Base-by-base conservation (phyloP, 2,329 filamentous ascomycete species). In the Nannizzia gypsea region DNA sequence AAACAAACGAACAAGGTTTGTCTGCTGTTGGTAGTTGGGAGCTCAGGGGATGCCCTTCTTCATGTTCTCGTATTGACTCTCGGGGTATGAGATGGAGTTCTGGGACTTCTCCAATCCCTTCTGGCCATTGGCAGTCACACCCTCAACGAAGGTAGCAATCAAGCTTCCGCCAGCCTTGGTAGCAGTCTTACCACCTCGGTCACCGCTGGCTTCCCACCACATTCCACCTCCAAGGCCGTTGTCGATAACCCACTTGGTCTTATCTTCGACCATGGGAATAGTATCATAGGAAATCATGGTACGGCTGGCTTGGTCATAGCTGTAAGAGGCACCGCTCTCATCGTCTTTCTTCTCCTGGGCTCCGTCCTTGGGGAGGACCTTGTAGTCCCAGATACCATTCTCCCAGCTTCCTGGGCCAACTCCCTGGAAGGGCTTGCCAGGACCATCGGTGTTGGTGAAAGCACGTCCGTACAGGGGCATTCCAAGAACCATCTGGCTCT, bases 391-490 rank as follows among this genome's bases (percentile, higher is more conserved):
- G 1, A 95, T 83, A 0, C 90, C 90, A 8, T 81, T 78, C 75
- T 96, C 91, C 87, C 88, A 96, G 59, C 81, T 88, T 0, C 90
- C 92, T 60, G 85, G 79, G 1, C 90, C 91, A 9, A 89, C 79
- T 6, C 90, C 90, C 36, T 75, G 81, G 75, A 82, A 97, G 0
- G 85, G 78, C 11, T 77, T 72, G 0, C 91, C 91, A 0, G 85
- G 81, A 0, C 92, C 91, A 42, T 87, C 81, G 0, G 91, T 96
- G 66, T 85, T 83, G 67, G 85, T 80, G 70, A 96, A 97, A 0
- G 89, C 85, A 44, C 90, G 88, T 3, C 92, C 92, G 71, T 96
- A 96, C n/a, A 97, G 77, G 5, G 92, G 91, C 89, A 96, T 93
- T 2, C 92, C 91, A n/a, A 96, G 71, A 3, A 96, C 86, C 52